A percentile compares a stretch with the other conserved stretches of the same genome.
These are phyloP conservation scores for Umbelopsis sp. DNA, from an alignment of 371 early-diverging fungal species.

Conservation along the genomic window DNA sequence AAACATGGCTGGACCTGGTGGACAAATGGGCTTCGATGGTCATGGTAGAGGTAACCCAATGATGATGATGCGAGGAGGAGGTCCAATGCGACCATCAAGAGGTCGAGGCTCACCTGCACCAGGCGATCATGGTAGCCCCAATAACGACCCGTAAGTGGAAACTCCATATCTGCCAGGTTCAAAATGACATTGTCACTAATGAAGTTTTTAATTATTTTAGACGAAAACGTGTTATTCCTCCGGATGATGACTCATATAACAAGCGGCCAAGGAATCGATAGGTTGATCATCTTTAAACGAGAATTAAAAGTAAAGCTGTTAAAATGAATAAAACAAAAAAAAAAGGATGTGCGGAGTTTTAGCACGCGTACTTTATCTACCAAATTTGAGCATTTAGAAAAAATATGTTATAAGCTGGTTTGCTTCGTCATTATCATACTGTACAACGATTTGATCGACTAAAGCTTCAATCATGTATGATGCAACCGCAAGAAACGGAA, in stretches of 20 bases:
- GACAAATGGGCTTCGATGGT: slow-evolving; percentile 1
- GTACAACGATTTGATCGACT: not conserved
- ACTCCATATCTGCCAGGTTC: too few species aligned
- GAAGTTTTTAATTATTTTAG: not conserved
- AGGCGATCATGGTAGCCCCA: slow-evolving; percentile 1
- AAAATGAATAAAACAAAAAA: not conserved
- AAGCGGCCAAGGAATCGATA: slow-evolving; percentile 13
- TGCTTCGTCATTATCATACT: too few species aligned
- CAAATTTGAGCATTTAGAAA: too few species aligned
- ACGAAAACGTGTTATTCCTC: slow-evolving; percentile 11
- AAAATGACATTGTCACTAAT: not conserved
- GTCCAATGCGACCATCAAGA: slow-evolving; percentile 12
- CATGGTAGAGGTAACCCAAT: slow-evolving; percentile 5
- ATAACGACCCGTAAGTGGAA: not conserved
- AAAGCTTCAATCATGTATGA: not conserved
- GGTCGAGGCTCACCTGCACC: slow-evolving; percentile 11
- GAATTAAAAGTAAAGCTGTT: not conserved
- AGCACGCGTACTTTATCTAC: too few species aligned
- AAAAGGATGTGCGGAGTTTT: too few species aligned
- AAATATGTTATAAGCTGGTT: too few species aligned
- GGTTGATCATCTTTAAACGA: not conserved
- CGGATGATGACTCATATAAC: slow-evolving; percentile 14
- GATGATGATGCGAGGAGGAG: slow-evolving; percentile 10
- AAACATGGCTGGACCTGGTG: slow-evolving; percentile 13
- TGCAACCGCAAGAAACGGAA: not conserved